Evolutionary conservation across 2,329 filamentous ascomycete species (phyloP), one percentile per base, ranked within the genome.

Genomic region (Myriosclerotinia scirpicola): DNA sequence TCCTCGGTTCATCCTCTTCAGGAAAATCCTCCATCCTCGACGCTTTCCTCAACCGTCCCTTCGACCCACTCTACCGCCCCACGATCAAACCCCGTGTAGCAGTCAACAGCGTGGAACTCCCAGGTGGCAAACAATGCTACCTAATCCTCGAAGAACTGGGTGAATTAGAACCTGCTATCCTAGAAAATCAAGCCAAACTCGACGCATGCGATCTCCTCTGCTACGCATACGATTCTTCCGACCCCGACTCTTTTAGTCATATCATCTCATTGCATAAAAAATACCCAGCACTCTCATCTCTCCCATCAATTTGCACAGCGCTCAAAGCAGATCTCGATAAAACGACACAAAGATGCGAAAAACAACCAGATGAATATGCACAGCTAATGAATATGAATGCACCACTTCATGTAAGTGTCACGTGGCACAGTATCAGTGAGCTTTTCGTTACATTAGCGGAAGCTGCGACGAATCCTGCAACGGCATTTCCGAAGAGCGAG

Each of bases 261-360:
- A 92, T 99, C 64, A 90, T 94, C 48, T 85, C 90, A 22, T 82
- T 97, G 59, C 88, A 93, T 54, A 84, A 86, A 65, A 90, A 89
- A 73, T 90, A 94, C 72, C 88, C 92, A 0, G 90, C 95, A 65
- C 84, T 99, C 2, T 91, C 96, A 76, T 88, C 92, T n/a, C 81
- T 99, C 38, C 95, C 95, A 0, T 90, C 92, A 11, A 89, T 99
- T 9, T 99, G 96, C 76, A 92, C 92, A 1, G 95, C 94, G 0
- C 82, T 98, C 67, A 99, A 99, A 79, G 95, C 95, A 3, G 95
- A 99, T 78, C 87, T 90, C 72, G 95, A 99, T 78, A 96, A 97
- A 78, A 96, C 94, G 4, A 97, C 93, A n/a, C 95, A 99, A 79
- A 86, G 95, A 67, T 90, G 91, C 68, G 92, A 97, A 77, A 81